phyloP scores from a whole-genome alignment of 1,139 yeast species.

The Zhuliangozyma blackwelliae region DNA sequence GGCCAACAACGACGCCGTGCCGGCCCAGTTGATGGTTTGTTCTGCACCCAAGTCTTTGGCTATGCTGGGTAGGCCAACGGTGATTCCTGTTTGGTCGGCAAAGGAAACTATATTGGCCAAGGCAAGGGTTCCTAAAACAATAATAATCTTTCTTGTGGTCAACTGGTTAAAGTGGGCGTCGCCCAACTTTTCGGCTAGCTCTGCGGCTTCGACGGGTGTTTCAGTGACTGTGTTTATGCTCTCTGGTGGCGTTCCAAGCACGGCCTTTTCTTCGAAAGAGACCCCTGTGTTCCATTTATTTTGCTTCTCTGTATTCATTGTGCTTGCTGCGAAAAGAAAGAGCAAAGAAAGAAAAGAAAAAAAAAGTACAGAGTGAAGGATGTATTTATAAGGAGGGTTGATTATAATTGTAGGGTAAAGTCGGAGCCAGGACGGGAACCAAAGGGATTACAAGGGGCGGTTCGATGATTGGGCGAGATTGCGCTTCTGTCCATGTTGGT shows the following conservation, averaged over 20 bases:
- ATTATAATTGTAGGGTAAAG: no score
- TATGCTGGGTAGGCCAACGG: constrained; percentile 34
- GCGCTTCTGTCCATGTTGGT: no score
- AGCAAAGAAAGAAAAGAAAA: no score
- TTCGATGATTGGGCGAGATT: no score
- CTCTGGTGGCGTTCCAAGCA: constrained; percentile 8
- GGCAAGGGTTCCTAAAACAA: constrained; percentile 24
- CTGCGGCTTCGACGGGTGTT: constrained; percentile 7
- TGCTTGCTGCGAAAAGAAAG: no score
- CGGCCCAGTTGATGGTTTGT: constrained; percentile 47
- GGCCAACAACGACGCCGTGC: constrained; percentile 45
- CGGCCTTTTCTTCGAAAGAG: constrained; percentile 5
- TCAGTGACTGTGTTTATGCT: constrained; percentile 4
- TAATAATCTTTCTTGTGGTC: constrained; percentile 26
- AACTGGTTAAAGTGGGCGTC: constrained; percentile 34
- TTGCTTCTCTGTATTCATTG: background rate
- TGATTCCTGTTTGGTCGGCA: constrained; percentile 43
- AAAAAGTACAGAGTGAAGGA: no score
- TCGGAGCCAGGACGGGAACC: no score
- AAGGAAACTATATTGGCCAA: constrained; percentile 24
- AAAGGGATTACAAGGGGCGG: no score
- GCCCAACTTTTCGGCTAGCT: constrained; percentile 30
- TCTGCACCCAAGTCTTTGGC: constrained; percentile 34
- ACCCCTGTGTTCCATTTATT: constrained; percentile 1
- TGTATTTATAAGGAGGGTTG: no score